Evolutionary conservation across 2,329 filamentous ascomycete genomes (phyloP), one percentile per base, ranked within the genome.

Genomic region (Elsinoe australis): DNA sequence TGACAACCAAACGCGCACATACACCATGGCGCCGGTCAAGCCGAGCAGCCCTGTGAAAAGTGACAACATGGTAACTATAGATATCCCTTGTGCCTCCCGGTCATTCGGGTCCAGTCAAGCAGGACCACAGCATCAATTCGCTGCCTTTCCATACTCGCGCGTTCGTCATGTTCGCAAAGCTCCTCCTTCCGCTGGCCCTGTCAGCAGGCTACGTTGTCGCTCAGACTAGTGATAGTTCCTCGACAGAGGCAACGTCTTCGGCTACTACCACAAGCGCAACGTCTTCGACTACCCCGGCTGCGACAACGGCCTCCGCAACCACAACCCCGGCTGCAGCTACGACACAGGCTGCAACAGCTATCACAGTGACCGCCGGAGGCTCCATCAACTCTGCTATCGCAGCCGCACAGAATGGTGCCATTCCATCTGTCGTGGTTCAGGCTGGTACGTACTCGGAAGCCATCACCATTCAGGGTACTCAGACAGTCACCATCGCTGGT

Each of bases 391-490:
- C 48, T 19, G 70, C 70, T 21, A 62, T 73, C 14, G 58, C 63
- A 3, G 69, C 67, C 22, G 71, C 71, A 1, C 64, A 71, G 52
- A 61, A 55, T 42, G 64, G 64, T 44, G 63, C 58, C 1, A 60
- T 68, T 17, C 62, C 70, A 1, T 71, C 70, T 0, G 68, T 74
- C 1, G 64, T 66, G 9, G 61, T 73, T 14, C 61, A 66, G 4
- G 62, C 68, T 1, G 71, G 71, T 10, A 71, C 67, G 0, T 74
- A 73, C 50, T 64, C 63, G 5, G 69, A 73, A 47, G 59, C 62
- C 5, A 57, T 73, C 18, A 61, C 61, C 0, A 60, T 74, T 3
- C 54, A 59, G 6, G 69, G 64, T 2, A 69, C 67, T 0, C 62
- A 65, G 1, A 59, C 67, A 0, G 65, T 73, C 8, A 70, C 70